These are phyloP conservation scores for Lentinula sp. DNA, from an alignment of 768 basidiomycete genomes.

Conservation along the genomic window DNA sequence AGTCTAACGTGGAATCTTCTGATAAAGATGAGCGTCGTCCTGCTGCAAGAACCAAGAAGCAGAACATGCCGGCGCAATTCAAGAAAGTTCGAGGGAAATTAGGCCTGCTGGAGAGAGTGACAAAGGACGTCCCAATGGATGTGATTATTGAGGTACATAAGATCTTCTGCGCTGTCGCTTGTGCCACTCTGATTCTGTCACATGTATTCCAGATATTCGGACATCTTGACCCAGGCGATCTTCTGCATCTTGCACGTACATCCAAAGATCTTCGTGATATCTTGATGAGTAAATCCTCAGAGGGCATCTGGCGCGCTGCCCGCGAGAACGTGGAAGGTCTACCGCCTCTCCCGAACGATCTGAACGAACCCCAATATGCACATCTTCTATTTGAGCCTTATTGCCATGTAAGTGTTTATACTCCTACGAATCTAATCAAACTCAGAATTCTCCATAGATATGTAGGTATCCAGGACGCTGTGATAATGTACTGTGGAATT, in stretches of 20 bases:
- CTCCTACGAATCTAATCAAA: background rate
- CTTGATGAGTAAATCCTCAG: constrained; percentile 40
- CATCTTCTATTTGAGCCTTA: constrained; percentile 46
- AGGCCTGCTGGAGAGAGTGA: background rate
- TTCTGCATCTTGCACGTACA: constrained; percentile 44
- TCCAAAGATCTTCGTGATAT: constrained; percentile 41
- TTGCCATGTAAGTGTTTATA: constrained; percentile 37
- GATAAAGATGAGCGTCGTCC: background rate
- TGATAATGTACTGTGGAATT: constrained; percentile 21
- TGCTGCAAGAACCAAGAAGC: background rate
- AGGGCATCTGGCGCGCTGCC: constrained; percentile 43
- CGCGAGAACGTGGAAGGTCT: constrained; percentile 35
- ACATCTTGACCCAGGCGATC: constrained; percentile 41
- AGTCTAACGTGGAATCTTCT: background rate
- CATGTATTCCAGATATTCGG: constrained; percentile 39
- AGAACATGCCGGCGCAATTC: background rate
- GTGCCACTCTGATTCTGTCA: background rate
- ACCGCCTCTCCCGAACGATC: constrained; percentile 40
- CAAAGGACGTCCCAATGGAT: constrained; percentile 1
- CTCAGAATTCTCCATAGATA: constrained; percentile 17
- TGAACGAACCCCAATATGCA: constrained; percentile 46
- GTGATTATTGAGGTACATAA: background rate
- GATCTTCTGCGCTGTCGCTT: background rate
- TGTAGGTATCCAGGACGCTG: constrained; percentile 23
- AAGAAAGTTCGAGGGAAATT: constrained; percentile 1